Evolutionary conservation across 1,284 basidiomycete species (phyloP).

Genomic region (Fomitopsis pinicola): DNA sequence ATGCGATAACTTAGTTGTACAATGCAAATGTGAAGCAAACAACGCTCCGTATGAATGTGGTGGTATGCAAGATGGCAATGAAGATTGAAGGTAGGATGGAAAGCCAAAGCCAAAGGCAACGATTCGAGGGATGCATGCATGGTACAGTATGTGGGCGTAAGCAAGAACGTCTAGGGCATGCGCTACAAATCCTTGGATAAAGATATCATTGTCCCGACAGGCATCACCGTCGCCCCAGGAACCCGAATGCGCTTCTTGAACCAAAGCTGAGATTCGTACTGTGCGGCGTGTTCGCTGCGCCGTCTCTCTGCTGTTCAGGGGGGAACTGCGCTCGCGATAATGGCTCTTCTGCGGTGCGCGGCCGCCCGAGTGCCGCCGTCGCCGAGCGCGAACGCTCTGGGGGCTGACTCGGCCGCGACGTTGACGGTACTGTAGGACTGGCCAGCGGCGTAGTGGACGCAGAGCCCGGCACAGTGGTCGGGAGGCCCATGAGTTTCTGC

Average conservation of each 20-base stretch:
- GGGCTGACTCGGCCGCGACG: background rate
- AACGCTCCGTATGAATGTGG: background rate
- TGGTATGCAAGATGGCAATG: background rate
- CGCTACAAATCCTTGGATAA: background rate
- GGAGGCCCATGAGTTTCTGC: conserved; percentile 37
- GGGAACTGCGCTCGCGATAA: background rate
- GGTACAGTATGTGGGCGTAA: background rate
- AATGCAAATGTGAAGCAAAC: background rate
- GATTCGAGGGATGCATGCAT: background rate
- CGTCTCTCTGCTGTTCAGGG: background rate
- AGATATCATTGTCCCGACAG: background rate
- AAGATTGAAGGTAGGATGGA: too few relatives aligned
- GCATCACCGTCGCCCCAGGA: background rate
- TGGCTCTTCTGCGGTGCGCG: background rate
- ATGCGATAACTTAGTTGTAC: background rate
- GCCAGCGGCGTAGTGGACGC: conserved; percentile 17
- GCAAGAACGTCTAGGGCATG: background rate
- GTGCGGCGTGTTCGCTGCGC: background rate
- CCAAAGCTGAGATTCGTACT: background rate
- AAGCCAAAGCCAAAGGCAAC: background rate
- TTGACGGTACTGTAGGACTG: conserved; percentile 13
- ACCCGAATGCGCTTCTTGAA: background rate
- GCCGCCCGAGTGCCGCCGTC: background rate
- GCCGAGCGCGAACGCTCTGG: background rate
- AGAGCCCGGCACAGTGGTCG: conserved; percentile 9